Percentiles rank a stretch among this genome's conserved stretches.
Conservation (phyloP, 169 alveolate genomes). For the Babesia caballi region DNA sequence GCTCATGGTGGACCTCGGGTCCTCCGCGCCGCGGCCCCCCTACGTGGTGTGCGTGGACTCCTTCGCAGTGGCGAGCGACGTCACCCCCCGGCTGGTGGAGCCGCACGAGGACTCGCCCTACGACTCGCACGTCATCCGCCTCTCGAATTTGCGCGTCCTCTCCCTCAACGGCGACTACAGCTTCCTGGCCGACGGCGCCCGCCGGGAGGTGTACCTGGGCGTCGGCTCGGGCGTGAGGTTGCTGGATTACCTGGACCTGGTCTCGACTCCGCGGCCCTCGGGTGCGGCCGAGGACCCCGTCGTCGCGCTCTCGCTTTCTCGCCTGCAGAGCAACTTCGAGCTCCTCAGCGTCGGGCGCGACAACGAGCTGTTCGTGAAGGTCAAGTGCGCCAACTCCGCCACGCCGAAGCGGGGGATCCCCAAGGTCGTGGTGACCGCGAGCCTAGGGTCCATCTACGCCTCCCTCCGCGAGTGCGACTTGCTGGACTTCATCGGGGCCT, state of each 20-base stretch:
- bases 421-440: constrained; percentile 6
- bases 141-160: constrained; percentile 7
- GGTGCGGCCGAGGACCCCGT: constrained; percentile 8
- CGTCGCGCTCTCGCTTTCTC: not conserved
- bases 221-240: constrained; percentile 1
- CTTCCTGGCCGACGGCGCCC: constrained; percentile 18
- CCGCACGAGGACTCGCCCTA: constrained; percentile 21
- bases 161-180: constrained; percentile 32
- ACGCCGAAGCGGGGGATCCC: not conserved
- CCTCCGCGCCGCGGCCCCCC: constrained; percentile 7
- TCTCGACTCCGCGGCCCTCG: not conserved
- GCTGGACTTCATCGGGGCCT: constrained; percentile 12
- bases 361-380: constrained; percentile 19
- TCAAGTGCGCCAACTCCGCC: constrained; percentile 11
- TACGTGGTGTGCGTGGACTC: constrained; percentile 30
- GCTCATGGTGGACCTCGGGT: constrained; percentile 27
- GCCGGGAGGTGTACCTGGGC: constrained; percentile 40
- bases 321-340: constrained; percentile 20
- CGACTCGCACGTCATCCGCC: constrained; percentile 27
- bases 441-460: constrained; percentile 41
- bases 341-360: constrained; percentile 3
- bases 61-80: constrained; percentile 23
- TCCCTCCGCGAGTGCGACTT: constrained; percentile 53
- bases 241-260: constrained; percentile 26
- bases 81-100: constrained; percentile 5